phyloP scores from a whole-genome alignment of 768 basidiomycete genomes.

The Amanita polypyramis region DNA sequence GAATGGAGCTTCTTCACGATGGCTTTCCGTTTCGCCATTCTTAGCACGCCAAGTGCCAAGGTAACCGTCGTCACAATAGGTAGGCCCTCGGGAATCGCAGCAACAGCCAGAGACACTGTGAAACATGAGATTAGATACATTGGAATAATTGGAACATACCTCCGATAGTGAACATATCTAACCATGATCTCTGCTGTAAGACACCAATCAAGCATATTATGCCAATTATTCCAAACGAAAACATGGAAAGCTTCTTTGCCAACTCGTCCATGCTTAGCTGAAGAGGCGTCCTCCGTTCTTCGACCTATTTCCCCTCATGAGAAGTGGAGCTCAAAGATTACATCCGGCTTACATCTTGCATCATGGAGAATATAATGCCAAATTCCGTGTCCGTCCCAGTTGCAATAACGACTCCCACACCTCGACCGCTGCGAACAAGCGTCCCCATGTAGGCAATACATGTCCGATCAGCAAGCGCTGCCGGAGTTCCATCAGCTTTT shows the following conservation, averaged over 20 bases:
- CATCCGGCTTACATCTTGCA: constrained; percentile 69
- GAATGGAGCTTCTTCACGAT: constrained; percentile 97
- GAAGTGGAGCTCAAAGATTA: constrained; percentile 22
- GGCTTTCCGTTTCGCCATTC: constrained; percentile 91
- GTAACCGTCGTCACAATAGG: constrained; percentile 98
- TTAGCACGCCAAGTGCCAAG: constrained; percentile 83
- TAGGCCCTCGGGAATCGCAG: constrained; percentile 93
- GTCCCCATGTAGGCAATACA: constrained; percentile 97
- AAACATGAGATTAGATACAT: background rate
- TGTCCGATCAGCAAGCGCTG: constrained; percentile 71
- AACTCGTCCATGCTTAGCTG: constrained; percentile 96
- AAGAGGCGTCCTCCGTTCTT: constrained; percentile 87
- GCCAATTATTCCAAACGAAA: constrained; percentile 93
- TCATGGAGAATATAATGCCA: constrained; percentile 94
- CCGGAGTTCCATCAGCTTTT: constrained; percentile 17
- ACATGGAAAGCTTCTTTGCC: constrained; percentile 79
- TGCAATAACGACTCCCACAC: constrained; percentile 82
- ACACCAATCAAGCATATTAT: constrained; percentile 88
- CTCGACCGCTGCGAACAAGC: constrained; percentile 81
- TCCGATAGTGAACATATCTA: constrained; percentile 99
- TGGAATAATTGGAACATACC: constrained; percentile 36
- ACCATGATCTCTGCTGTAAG: constrained; percentile 75
- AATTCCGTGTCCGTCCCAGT: constrained; percentile 85
- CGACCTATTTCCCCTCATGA: constrained; percentile 26
- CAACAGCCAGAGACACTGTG: constrained; percentile 92